Evolutionary conservation across 2,329 filamentous ascomycete species (phyloP), one percentile per base, ranked within the genome.

Genomic region (Sarocladium kiliense): DNA sequence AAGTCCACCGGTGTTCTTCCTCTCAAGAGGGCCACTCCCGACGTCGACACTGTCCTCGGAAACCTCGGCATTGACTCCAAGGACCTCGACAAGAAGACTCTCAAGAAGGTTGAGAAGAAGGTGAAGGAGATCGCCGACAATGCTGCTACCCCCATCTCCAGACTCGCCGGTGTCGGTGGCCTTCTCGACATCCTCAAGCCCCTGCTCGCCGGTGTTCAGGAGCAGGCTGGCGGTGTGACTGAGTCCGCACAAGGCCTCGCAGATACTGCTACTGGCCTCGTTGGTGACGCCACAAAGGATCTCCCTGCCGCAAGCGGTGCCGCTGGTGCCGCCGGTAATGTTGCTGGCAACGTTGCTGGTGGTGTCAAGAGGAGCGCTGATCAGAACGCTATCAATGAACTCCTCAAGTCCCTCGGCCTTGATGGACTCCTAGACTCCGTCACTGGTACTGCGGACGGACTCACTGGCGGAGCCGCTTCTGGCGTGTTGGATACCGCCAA

Each of bases 91-190:
- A 34, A 50, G 9, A 25, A 44, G n/a, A 25, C n/a, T 18, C 25
- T 34, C 3, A 50, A 50, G 45, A 50, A 50, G 45, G 26, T 30
- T n/a, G 45, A 50, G 45, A 12, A 30, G 10, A 50, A 50, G 45
- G 23, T 30, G 9, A 50, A 50, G 45, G 41, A 44, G 7, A 18
- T 44, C 23, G 21, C 41, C 23, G 41, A 44, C 41, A 44, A 21
- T 9, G 9, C 41, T 25, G 41, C 41, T 18, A 18, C 18, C 21
- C 41, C 21, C 16, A 44, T 23, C 21, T 10, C 23, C 23, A 21
- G 41, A 6, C 11, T 18, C 16, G 41, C 11, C 7, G 41, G 41
- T 10, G 11, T 44, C 9, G 41, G 44, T 23, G 44, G 21, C 18
- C 18, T 47, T 18, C 44, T 47, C 23, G n/a, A 18, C 23, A 27